phyloP scores from a whole-genome alignment of 2,329 filamentous ascomycete species.

The Arthroderma sp. region DNA sequence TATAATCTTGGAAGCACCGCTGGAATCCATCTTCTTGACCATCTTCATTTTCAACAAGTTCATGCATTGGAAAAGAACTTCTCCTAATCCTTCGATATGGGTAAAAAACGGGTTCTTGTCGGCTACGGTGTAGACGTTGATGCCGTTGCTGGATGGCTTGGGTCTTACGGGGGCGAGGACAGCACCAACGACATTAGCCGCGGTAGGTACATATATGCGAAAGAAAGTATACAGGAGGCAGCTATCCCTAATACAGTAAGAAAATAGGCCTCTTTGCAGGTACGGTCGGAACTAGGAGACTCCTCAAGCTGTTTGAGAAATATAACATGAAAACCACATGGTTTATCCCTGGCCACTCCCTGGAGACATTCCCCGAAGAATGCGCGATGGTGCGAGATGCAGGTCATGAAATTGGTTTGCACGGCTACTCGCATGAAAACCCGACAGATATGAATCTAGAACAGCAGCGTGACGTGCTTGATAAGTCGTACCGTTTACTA shows the following conservation, averaged over 20 bases:
- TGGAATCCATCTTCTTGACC: not conserved
- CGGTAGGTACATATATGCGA: conserved; percentile 30
- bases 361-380: conserved; percentile 56
- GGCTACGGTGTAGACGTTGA: conserved; percentile 62
- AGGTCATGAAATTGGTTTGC: conserved; percentile 54
- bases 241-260: not conserved
- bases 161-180: conserved; percentile 61
- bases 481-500: conserved; percentile 61
- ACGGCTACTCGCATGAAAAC: conserved; percentile 65
- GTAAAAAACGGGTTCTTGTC: conserved; percentile 40
- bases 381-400: conserved; percentile 48
- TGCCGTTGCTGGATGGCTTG: conserved; percentile 64
- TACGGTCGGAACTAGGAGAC: conserved; percentile 49
- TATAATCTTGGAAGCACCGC: not conserved
- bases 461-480: conserved; percentile 62
- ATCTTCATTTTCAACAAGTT: not conserved
- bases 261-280: conserved; percentile 50
- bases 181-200: conserved; percentile 58
- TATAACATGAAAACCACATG: conserved; percentile 58
- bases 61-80: conserved; percentile 16
- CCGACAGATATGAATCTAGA: conserved; percentile 58
- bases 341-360: conserved; percentile 51
- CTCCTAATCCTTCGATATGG: conserved; percentile 11
- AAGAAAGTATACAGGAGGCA: too few species aligned
- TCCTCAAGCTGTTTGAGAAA: conserved; percentile 59